phyloP scores from a whole-genome alignment of 1,284 basidiomycete genomes.

The Termitomyces sp. region DNA sequence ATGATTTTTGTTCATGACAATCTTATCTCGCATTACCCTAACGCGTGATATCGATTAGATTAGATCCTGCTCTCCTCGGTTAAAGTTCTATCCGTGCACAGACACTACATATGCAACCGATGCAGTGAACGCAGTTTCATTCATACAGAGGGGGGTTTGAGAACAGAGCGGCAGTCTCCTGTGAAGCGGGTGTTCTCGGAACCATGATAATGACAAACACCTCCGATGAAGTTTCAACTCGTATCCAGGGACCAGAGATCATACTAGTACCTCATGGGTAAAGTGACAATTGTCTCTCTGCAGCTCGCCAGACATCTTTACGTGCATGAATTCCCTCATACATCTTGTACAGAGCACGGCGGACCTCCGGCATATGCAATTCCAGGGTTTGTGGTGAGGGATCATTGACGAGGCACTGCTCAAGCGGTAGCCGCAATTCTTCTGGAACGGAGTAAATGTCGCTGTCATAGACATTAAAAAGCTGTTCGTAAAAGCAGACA shows the following conservation, averaged over 20 bases:
- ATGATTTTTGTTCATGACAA: neutral
- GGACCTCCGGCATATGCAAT: slow-evolving; percentile 75
- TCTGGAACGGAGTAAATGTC: slow-evolving; percentile 80
- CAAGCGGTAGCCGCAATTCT: slow-evolving; percentile 79
- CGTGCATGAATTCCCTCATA: slow-evolving; percentile 81
- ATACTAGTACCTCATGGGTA: neutral
- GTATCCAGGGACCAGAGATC: neutral
- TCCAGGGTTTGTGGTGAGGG: slow-evolving; percentile 72
- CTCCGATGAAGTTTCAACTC: neutral
- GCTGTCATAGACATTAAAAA: slow-evolving; percentile 35
- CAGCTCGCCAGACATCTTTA: slow-evolving; percentile 63
- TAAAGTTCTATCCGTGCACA: neutral
- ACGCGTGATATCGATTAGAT: neutral
- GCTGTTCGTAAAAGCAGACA: neutral
- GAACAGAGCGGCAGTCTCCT: no score
- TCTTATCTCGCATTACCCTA: neutral
- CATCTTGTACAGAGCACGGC: slow-evolving; percentile 75
- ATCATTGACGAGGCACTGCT: slow-evolving; percentile 81
- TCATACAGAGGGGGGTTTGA: neutral
- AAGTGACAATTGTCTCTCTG: slow-evolving; percentile 8
- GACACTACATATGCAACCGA: neutral
- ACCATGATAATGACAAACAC: neutral
- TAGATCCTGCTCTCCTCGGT: neutral
- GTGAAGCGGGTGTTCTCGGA: neutral
- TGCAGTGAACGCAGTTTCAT: neutral